Base-by-base conservation (phyloP, 2,329 filamentous ascomycete genomes). In the Stagonosporopsis chrysanthemi region DNA sequence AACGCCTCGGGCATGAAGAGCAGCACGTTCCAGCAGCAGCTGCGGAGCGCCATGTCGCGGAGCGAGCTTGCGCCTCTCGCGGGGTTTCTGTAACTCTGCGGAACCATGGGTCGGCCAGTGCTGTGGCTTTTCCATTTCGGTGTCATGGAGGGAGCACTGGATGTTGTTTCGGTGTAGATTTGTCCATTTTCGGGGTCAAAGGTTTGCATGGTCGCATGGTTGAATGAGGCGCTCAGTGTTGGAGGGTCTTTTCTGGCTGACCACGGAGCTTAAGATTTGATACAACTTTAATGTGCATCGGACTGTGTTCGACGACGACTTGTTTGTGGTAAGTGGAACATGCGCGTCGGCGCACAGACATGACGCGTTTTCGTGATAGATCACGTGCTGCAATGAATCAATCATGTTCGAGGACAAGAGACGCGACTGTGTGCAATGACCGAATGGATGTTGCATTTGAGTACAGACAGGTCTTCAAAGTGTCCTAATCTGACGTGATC, bases 101-200 rank as follows among this genome's bases (percentile, higher is more conserved):
- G 52, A 28, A 46, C n/a, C 4, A 40, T 6, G 4, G 22, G 8
- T 41, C 28, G 44, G 9, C 52, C 52, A 0, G 33, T 56, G 9
- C 11, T 14, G n/a, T 40, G 46, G 12, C 26, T 24, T 19, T 36
- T 45, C 40, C 40, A 45, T 3, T 26, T 22, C 2, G 40, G 41
- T 2, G 39, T 12, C 40, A 50, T 50, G 11, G 46, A 45, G 8
- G 6, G 26, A 2, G 24, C 23, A 22, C n/a, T 17, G n/a, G 33
- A 28, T 8, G 28, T 46, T 5, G 26, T 45, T 19, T 56, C 52
- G 2, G 19, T 45, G 35, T 56, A 56, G 4, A 50, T 28, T 28
- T 55, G 52, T 4, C 52, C 52, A 28, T 55, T 55, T 1, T 49
- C 38, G 12, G 38, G 39, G 15, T 55, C 39, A 31, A 55, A 55